Base-by-base conservation (phyloP, 305 asterid genomes). In the Ilex paraguariensis region DNA sequence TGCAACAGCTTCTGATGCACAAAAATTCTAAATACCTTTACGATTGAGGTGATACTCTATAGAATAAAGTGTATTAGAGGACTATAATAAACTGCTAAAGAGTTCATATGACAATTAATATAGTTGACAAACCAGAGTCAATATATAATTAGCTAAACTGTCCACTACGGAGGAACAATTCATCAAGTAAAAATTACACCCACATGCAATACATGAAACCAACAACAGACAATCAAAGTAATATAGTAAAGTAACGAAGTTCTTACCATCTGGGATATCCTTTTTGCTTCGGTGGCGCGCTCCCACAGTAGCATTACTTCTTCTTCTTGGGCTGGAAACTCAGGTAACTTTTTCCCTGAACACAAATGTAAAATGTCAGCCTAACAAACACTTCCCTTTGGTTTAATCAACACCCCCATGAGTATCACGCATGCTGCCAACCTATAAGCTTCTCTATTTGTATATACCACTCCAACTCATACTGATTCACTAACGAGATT, bases 401-500 rank as follows among this genome's bases (percentile, higher is more conserved):
- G 42, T 4, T 36, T 36, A 8, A 36, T 36, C 6, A 49, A 7
- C 16, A 52, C 5, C 56, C 10, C 4, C 14, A 56, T 15, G 16
- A 56, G 17, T 28, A 31, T 56, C 42, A 12, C 16, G 13, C 28
- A 60, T 54, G 46, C 10, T n/a, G 28, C 28, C 28, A 79, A 84
- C 97, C 90, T 51, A 87, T 84, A 63, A 87, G 94, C 70, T 78
- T 80, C 80, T 92, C 97, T 62, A 90, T 92, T 77, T 87, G 91
- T 36, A 76, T 14, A 76, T 82, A 92, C 97, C 93, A 89, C 75
- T 84, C 94, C 78, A 92, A 60, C 73, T 90, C 97, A 42, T 87
- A 89, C 78, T 92, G 98, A 75, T 90, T 87, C 68, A 90, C 86
- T 53, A 89, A 60, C 12, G 98, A 77, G 62, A 92, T 81, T 17